These are phyloP conservation scores for Rhizophlyctis rosea DNA, from an alignment of 192 early-diverging fungal genomes.

Conservation along the genomic window DNA sequence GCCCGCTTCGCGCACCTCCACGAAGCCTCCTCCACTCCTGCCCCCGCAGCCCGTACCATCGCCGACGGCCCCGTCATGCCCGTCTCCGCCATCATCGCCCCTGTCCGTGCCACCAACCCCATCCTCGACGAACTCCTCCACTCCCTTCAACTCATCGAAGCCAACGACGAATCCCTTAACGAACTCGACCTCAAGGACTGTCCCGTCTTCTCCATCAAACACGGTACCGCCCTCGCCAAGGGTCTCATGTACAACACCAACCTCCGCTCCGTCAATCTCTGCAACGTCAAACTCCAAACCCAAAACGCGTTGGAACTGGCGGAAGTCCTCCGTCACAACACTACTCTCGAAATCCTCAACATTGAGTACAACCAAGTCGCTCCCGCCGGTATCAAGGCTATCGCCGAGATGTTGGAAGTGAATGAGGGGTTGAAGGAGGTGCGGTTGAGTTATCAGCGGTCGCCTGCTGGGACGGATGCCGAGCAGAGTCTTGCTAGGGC, in stretches of 20 bases:
- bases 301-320: slow-evolving; percentile 37
- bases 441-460: slow-evolving; percentile 37
- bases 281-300: slow-evolving; percentile 28
- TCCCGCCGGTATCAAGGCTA: slow-evolving; percentile 44
- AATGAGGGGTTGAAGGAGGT: slow-evolving; percentile 43
- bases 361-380: slow-evolving; percentile 43
- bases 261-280: slow-evolving; percentile 36
- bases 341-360: slow-evolving; percentile 35
- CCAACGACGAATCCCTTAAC: slow-evolving; percentile 38
- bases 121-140: slow-evolving; percentile 49
- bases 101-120: slow-evolving; percentile 47
- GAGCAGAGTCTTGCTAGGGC: slow-evolving; percentile 45
- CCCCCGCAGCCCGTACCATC: slow-evolving; percentile 28
- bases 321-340: slow-evolving; percentile 33
- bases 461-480: slow-evolving; percentile 47
- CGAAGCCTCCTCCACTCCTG: slow-evolving; percentile 14
- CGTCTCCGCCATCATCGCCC: slow-evolving; percentile 31
- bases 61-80: slow-evolving; percentile 36
- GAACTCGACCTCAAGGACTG: slow-evolving; percentile 48
- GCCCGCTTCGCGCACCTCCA: slow-evolving; percentile 26
- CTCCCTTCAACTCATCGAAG: slow-evolving; percentile 32
- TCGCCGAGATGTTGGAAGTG: slow-evolving; percentile 37
- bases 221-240: slow-evolving; percentile 35
- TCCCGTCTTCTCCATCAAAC: slow-evolving; percentile 31
- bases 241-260: slow-evolving; percentile 40